Evolutionary conservation across 1,284 basidiomycete genomes (phyloP), one percentile per base, ranked within the genome.

Genomic region (Cystobasidiaceae sp.): DNA sequence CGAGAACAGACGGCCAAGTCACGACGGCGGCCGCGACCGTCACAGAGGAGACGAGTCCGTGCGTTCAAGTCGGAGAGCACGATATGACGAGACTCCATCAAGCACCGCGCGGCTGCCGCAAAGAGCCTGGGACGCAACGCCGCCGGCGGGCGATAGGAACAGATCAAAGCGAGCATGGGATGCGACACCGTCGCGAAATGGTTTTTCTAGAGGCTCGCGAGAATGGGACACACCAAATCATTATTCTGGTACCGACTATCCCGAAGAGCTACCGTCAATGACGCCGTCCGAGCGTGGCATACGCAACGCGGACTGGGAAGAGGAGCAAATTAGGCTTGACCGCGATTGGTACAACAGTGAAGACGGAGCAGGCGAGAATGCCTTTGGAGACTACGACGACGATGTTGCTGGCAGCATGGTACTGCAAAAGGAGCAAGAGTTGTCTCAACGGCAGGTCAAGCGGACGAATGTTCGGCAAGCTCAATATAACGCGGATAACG

Each of bases 401-500:
- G 89, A 91, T 70, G 89, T 91, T 71, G 77, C 93, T 30, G 28
- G 9, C 17, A 84, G 83, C 44, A 74, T 80, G 3, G 77, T 85
- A 46, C 88, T 89, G 73, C 84, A 91, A 69, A 84, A 85, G 3
- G 90, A 93, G 74, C 82, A 92, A 73, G 84, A 86, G 25, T 84
- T 81, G 30, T 84, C 85, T 52, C 87, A 87, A 51, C 67, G 85
- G 77, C 59, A 56, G 6, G 60, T 58, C 4, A 68, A 87, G 82
- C 87, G 87, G 76, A 85, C 93, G 19, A 93, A 91, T 0, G 93
- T 93, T 3, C 82, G 86, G 62, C 92, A 96, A 77, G 92, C 92
- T 0, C 92, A 94, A 85, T 93, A 92, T 76, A 97, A 97, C 72
- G 90, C 90, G 23, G 96, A 99, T 76, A 94, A 93, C 71, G 94